Evolutionary conservation across 371 early-diverging fungal genomes (phyloP).

Genomic region (Nematocida sp.): DNA sequence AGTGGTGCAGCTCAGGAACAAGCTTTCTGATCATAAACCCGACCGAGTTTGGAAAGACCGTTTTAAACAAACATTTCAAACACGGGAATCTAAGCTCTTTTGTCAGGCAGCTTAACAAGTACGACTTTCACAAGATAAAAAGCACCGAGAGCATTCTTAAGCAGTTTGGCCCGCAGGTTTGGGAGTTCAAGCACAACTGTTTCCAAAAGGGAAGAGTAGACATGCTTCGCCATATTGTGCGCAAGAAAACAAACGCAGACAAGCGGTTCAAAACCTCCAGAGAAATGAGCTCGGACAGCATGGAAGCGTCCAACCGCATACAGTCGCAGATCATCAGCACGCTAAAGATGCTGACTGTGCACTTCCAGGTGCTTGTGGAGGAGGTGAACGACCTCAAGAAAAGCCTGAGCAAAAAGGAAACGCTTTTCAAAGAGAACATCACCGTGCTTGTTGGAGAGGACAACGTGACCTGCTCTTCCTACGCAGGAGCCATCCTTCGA

Average conservation of each 20-base stretch:
- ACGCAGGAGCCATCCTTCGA: conserved; percentile 45
- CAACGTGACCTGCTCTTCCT: conserved; percentile 50
- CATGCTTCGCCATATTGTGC: conserved; percentile 55
- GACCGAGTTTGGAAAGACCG: conserved; percentile 69
- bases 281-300: conserved; percentile 37
- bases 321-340: conserved; percentile 54
- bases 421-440: conserved; percentile 28
- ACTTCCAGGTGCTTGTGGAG: conserved; percentile 59
- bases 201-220: conserved; percentile 58
- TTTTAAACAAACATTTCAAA: conserved; percentile 76
- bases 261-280: conserved; percentile 24
- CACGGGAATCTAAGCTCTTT: conserved; percentile 83
- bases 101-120: conserved; percentile 87
- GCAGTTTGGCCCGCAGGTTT: conserved; percentile 50
- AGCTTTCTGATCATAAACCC: conserved; percentile 76
- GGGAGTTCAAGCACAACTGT: conserved; percentile 61
- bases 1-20: conserved; percentile 72
- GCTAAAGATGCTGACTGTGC: conserved; percentile 56
- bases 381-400: conserved; percentile 61
- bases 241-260: conserved; percentile 59
- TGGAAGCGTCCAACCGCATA: conserved; percentile 49
- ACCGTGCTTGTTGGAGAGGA: conserved; percentile 46
- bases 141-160: conserved; percentile 44
- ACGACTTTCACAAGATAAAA: conserved; percentile 79
- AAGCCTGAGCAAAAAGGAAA: conserved; percentile 38